These are phyloP conservation scores for Pythium biforme DNA, from an alignment of 352 stramenopile genomes.

Conservation along the genomic window DNA sequence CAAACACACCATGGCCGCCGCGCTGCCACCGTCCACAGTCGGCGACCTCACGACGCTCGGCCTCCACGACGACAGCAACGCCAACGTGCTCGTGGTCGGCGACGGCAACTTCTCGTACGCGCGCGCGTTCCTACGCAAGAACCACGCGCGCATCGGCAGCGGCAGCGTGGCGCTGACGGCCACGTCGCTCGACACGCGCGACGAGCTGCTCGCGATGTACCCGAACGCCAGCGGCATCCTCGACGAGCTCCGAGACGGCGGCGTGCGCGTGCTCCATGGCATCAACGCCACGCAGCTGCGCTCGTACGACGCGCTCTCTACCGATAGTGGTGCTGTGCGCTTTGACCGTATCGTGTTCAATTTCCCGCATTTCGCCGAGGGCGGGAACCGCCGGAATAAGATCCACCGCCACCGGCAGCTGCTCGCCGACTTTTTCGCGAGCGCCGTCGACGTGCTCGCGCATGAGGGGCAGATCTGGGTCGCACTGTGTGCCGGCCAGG, in stretches of 20 bases:
- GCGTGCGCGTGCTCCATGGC: constrained; percentile 56
- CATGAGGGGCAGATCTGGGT: constrained; percentile 73
- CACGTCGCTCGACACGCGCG: constrained; percentile 68
- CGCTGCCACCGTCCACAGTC: constrained; percentile 17
- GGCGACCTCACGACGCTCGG: constrained; percentile 63
- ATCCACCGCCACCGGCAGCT: constrained; percentile 81
- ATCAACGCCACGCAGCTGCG: constrained; percentile 75
- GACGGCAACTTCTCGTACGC: constrained; percentile 88
- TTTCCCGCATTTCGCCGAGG: constrained; percentile 82
- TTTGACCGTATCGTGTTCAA: constrained; percentile 88
- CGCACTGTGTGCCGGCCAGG: constrained; percentile 77
- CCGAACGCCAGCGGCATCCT: constrained; percentile 53
- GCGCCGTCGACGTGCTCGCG: constrained; percentile 49
- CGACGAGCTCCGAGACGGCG: constrained; percentile 45
- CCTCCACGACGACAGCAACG: constrained; percentile 2
- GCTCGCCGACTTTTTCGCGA: constrained; percentile 74
- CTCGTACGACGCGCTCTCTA: constrained; percentile 27
- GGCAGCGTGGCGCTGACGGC: constrained; percentile 39
- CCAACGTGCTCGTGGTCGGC: constrained; percentile 65
- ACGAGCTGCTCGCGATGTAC: constrained; percentile 76
- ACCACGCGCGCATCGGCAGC: constrained; percentile 25
- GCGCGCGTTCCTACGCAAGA: constrained; percentile 62
- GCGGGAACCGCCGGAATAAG: constrained; percentile 77
- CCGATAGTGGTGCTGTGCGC: not conserved
- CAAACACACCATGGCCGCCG: constrained; percentile 2